These are phyloP conservation scores for Russula vinacea DNA, from an alignment of 768 basidiomycete species.

Conservation along the genomic window DNA sequence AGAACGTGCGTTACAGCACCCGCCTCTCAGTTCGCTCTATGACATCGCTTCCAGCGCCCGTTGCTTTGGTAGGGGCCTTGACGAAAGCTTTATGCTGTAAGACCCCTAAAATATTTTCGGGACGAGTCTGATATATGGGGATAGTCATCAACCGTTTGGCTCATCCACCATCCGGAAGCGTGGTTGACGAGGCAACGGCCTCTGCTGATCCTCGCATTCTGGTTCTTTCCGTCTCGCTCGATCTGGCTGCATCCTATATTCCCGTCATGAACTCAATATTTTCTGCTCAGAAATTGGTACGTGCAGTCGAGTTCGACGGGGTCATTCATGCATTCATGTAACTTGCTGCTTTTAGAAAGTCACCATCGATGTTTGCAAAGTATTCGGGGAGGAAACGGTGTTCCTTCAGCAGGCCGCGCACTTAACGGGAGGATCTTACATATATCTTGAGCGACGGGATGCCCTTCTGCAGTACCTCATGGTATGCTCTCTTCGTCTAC, in stretches of 20 bases:
- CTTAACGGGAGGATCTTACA: conserved; percentile 91
- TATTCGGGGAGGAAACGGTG: conserved; percentile 84
- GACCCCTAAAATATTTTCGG: conserved; percentile 26
- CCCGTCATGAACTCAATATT: conserved; percentile 99
- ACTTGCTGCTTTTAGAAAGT: conserved; percentile 63
- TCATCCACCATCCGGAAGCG: conserved; percentile 36
- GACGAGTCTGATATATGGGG: conserved; percentile 35
- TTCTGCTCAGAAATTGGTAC: conserved; percentile 92
- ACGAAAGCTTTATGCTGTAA: conserved; percentile 91
- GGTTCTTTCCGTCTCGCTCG: conserved; percentile 88
- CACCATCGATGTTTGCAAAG: conserved; percentile 92
- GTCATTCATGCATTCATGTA: neutral
- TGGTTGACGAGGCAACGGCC: conserved; percentile 37
- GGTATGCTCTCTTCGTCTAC: conserved; percentile 40
- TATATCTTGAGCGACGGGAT: conserved; percentile 73
- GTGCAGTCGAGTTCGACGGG: conserved; percentile 32
- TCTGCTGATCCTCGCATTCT: conserved; percentile 56
- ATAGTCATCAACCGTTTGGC: conserved; percentile 64
- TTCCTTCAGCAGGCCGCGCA: conserved; percentile 98
- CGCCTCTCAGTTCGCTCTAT: conserved; percentile 25
- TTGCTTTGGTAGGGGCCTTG: conserved; percentile 81
- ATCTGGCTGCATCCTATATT: conserved; percentile 87
- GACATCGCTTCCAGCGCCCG: conserved; percentile 44
- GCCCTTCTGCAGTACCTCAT: conserved; percentile 91
- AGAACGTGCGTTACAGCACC: conserved; percentile 44